Evolutionary conservation across 192 early-diverging fungal genomes (phyloP).

Genomic region (Cladochytrium replicatum): DNA sequence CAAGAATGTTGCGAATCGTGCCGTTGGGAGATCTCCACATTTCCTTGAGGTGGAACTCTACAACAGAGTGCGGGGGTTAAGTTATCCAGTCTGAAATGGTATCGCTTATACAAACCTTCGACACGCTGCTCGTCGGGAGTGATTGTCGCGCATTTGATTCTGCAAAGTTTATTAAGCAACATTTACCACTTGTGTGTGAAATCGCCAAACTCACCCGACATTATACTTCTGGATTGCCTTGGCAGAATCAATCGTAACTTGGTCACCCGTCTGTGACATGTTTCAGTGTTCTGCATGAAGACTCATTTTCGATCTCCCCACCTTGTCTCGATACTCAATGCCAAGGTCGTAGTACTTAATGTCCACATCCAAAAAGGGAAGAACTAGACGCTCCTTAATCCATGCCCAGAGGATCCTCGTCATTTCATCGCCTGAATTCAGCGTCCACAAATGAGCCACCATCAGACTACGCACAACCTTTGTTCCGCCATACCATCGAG

Average conservation of each 20-base stretch:
- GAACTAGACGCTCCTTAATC: too few species aligned
- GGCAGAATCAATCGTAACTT: constrained; percentile 91
- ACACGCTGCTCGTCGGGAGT: constrained; percentile 93
- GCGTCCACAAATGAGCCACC: neutral
- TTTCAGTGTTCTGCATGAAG: neutral
- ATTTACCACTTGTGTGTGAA: neutral
- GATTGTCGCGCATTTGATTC: constrained; percentile 99
- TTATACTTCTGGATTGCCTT: constrained; percentile 96
- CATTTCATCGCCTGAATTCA: constrained; percentile 82
- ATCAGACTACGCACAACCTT: neutral
- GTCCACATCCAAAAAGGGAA: constrained; percentile 78
- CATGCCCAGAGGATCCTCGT: constrained; percentile 68
- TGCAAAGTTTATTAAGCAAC: constrained; percentile 7
- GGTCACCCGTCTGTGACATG: constrained; percentile 70
- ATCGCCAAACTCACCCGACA: constrained; percentile 32
- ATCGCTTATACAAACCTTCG: constrained; percentile 30
- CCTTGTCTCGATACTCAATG: constrained; percentile 77
- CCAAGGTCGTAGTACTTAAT: constrained; percentile 97
- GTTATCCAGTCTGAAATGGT: neutral
- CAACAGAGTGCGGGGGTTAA: neutral
- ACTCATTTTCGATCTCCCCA: constrained; percentile 7
- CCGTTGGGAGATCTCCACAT: constrained; percentile 99
- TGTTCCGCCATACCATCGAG: neutral
- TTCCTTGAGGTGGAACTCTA: constrained; percentile 89
- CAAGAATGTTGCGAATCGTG: constrained; percentile 92